Conservation (phyloP, 441 rosid genomes). For the Erodium chrysanthum region DNA sequence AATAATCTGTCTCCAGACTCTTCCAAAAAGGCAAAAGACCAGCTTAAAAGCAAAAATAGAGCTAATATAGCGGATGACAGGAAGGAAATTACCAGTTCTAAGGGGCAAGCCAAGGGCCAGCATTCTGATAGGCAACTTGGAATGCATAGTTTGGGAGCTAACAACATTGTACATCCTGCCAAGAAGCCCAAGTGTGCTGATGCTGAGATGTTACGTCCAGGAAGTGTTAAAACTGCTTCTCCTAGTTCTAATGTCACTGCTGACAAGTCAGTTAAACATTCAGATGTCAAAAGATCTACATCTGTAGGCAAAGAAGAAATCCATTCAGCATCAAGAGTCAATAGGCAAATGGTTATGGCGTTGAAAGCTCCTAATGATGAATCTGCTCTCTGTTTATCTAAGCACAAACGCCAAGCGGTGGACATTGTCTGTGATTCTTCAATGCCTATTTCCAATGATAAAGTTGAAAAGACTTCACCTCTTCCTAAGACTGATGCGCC, state of each 20-base stretch:
- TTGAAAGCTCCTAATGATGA: slow-evolving; percentile 42
- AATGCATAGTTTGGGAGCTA: slow-evolving; percentile 29
- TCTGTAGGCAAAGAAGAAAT: slow-evolving; percentile 29
- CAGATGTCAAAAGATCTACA: slow-evolving; percentile 19
- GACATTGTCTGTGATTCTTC: no score
- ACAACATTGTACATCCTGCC: slow-evolving; percentile 35
- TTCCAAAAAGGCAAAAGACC: slow-evolving; percentile 27
- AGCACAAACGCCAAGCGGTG: no score
- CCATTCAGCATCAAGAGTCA: slow-evolving; percentile 42
- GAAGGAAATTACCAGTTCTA: slow-evolving; percentile 23
- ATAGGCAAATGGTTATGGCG: slow-evolving; percentile 16
- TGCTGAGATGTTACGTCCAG: slow-evolving; percentile 22
- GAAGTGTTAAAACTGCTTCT: slow-evolving; percentile 25
- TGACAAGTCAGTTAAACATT: slow-evolving; percentile 30
- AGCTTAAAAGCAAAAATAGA: slow-evolving; percentile 26
- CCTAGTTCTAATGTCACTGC: slow-evolving; percentile 24
- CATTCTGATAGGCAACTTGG: slow-evolving; percentile 33
- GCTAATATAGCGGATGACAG: slow-evolving; percentile 30
- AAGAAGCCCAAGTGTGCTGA: slow-evolving; percentile 44
- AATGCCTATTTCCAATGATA: slow-evolving; percentile 39
- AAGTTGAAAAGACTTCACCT: slow-evolving; percentile 31
- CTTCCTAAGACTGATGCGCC: slow-evolving; percentile 33
- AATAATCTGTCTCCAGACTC: slow-evolving; percentile 22
- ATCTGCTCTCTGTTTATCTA: slow-evolving; percentile 27
- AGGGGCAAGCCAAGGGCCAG: slow-evolving; percentile 22